Percentiles rank a stretch among this genome's conserved stretches.
These are phyloP conservation scores for Pisolithus tinctorius DNA, from an alignment of 768 basidiomycete genomes.

Conservation along the genomic window DNA sequence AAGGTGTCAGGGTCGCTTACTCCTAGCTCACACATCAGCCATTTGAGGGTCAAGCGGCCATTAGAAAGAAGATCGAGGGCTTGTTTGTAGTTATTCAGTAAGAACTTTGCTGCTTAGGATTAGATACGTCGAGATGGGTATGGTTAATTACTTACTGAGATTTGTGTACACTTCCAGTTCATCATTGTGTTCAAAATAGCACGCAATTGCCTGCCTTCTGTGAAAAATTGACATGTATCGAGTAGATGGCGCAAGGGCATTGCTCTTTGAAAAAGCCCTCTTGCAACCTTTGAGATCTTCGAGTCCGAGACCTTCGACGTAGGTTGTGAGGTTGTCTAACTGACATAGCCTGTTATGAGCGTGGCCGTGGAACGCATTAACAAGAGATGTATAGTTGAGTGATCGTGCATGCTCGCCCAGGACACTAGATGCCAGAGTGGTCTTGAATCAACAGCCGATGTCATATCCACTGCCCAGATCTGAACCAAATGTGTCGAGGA, in stretches of 20 bases:
- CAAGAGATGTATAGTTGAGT: constrained; percentile 2
- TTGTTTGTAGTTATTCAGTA: too few species aligned
- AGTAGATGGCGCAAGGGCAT: background rate
- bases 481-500: constrained; percentile 5
- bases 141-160: background rate
- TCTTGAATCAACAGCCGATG: constrained; percentile 15
- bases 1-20: too few species aligned
- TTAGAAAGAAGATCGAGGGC: too few species aligned
- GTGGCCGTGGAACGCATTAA: constrained; percentile 18
- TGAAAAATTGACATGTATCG: background rate
- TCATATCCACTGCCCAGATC: constrained; percentile 13
- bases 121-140: too few species aligned
- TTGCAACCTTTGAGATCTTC: constrained; percentile 18
- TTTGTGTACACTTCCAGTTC: too few species aligned
- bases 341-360: constrained; percentile 17
- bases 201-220: background rate
- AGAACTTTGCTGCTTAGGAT: too few species aligned
- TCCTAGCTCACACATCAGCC: too few species aligned
- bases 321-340: constrained; percentile 10
- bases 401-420: background rate
- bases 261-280: constrained; percentile 11
- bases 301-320: constrained; percentile 12
- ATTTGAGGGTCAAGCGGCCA: too few species aligned
- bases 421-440: constrained; percentile 8
- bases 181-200: too few species aligned